Percentiles rank a stretch among this genome's conserved stretches.
These are phyloP conservation scores for Sonneratia caseolaris DNA, from an alignment of 345 rosid species.

Conservation along the genomic window DNA sequence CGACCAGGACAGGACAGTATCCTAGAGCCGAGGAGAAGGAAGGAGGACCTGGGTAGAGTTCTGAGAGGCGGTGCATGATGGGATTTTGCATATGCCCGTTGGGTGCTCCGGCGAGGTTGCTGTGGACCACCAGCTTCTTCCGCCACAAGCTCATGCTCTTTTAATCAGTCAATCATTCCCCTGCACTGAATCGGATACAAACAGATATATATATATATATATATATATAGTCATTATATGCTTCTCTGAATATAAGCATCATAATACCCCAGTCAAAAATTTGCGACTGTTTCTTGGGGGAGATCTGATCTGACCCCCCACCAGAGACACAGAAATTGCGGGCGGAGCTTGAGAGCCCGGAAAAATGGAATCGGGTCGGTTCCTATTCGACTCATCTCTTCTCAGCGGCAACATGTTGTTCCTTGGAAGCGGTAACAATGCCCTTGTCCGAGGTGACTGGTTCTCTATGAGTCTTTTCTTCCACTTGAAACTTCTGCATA, in stretches of 20 bases:
- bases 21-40: too few species aligned
- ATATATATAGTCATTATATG: neutral
- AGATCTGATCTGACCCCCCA: neutral
- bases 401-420: constrained; percentile 55
- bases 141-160: too few species aligned
- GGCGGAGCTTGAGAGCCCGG: neutral
- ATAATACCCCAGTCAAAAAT: neutral
- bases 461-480: neutral
- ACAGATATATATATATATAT: neutral
- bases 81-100: too few species aligned
- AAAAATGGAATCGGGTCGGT: constrained; percentile 55
- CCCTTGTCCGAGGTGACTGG: constrained; percentile 38
- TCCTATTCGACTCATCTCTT: constrained; percentile 54
- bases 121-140: too few species aligned
- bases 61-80: too few species aligned
- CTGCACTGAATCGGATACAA: neutral
- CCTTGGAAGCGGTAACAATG: constrained; percentile 39
- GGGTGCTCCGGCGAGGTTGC: too few species aligned
- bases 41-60: too few species aligned
- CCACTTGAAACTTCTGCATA: neutral
- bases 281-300: neutral
- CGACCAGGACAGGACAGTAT: too few species aligned
- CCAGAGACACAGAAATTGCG: neutral
- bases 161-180: too few species aligned
- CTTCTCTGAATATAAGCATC: neutral